Conservation (phyloP, 1,284 basidiomycete species). For the Amylostereum areolatum region DNA sequence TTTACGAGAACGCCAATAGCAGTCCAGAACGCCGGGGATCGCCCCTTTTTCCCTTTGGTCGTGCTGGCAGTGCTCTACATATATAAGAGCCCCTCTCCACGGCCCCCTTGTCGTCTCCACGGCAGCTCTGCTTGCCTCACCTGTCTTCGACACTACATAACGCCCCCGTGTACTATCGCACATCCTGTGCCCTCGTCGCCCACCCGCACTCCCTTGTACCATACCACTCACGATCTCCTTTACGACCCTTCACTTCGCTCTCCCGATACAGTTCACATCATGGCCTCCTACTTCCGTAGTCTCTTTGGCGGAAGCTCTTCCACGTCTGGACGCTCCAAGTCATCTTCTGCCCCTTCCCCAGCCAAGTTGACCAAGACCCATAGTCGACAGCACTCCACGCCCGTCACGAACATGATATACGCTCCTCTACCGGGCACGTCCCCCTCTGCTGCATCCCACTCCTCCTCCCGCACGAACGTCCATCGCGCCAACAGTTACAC, state of each 20-base stretch:
- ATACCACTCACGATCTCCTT: conserved; percentile 10
- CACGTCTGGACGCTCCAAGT: not conserved
- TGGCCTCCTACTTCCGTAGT: conserved; percentile 32
- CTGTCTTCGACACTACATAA: not conserved
- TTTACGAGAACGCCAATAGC: not conserved
- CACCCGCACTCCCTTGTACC: conserved; percentile 6
- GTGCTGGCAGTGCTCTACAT: not conserved
- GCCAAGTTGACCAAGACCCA: conserved; percentile 20
- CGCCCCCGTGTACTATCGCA: too few relatives aligned
- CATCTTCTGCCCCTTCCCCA: conserved; percentile 4
- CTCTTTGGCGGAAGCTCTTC: conserved; percentile 20
- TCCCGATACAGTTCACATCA: conserved; percentile 12
- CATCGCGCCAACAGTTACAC: conserved; percentile 26
- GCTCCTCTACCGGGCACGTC: conserved; percentile 16
- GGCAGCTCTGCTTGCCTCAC: not conserved
- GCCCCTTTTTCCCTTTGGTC: not conserved
- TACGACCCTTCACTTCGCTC: not conserved
- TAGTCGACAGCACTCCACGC: conserved; percentile 22
- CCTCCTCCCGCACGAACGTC: conserved; percentile 15
- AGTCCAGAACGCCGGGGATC: not conserved
- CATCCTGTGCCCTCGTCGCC: too few relatives aligned
- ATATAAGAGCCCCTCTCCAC: conserved; percentile 1
- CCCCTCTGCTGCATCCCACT: conserved; percentile 16
- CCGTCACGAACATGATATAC: conserved; percentile 14
- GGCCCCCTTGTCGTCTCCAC: not conserved